Conservation (phyloP, 2,329 filamentous ascomycete genomes). For the Trichoderma koningii region DNA sequence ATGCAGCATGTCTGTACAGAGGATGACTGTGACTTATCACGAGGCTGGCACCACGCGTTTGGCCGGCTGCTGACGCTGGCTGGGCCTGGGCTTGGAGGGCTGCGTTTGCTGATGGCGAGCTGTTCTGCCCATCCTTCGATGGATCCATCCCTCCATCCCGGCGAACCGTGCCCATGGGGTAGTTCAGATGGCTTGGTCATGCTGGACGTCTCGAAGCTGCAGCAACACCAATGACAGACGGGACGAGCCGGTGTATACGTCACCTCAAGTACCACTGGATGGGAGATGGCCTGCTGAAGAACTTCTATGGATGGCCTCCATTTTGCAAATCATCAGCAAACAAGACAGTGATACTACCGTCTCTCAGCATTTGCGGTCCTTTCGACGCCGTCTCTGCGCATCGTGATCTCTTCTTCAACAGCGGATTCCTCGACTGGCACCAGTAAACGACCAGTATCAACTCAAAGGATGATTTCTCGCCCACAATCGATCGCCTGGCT, state of each 20-base stretch:
- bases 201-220: neutral
- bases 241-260: conserved; percentile 17
- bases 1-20: no score
- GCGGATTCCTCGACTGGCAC: neutral
- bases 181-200: neutral
- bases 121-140: neutral
- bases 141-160: neutral
- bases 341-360: no score
- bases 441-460: neutral
- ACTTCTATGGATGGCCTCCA: neutral
- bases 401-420: neutral
- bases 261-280: neutral
- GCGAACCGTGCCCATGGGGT: neutral
- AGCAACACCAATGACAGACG: conserved; percentile 2
- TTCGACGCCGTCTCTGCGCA: neutral
- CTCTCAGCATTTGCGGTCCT: neutral
- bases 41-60: conserved; percentile 6
- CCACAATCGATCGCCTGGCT: neutral
- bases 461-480: neutral
- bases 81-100: neutral
- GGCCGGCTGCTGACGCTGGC: conserved; percentile 7
- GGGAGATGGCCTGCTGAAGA: neutral
- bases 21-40: conserved; percentile 4
- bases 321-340: neutral
- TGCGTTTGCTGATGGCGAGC: neutral